Conservation (phyloP, 2,329 filamentous ascomycete genomes). For the Bretziella fagacearum region DNA sequence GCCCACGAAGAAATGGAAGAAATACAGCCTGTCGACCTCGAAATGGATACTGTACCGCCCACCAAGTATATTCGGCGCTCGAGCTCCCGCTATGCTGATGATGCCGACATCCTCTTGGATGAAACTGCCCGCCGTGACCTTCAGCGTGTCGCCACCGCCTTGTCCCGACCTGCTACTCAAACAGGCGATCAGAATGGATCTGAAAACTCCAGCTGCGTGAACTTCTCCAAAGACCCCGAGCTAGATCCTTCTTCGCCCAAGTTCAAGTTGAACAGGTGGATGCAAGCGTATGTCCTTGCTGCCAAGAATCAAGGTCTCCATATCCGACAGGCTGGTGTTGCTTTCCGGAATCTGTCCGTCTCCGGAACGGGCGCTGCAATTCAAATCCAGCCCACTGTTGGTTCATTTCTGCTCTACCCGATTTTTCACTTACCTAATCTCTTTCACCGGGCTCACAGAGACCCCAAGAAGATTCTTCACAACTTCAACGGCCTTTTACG, state of each 20-base stretch:
- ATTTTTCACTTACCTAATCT: slow-evolving; percentile 26
- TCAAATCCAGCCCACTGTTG: slow-evolving; percentile 52
- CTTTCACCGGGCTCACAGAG: slow-evolving; percentile 21
- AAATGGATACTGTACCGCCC: neutral
- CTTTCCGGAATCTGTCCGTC: slow-evolving; percentile 48
- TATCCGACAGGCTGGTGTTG: slow-evolving; percentile 38
- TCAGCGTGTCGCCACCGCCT: slow-evolving; percentile 24
- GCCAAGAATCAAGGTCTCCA: slow-evolving; percentile 39
- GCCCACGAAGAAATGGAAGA: neutral
- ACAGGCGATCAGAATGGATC: neutral
- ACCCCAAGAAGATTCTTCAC: slow-evolving; percentile 41
- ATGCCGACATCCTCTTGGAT: slow-evolving; percentile 13
- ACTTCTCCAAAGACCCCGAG: slow-evolving; percentile 19
- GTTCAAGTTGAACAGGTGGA: slow-evolving; percentile 29
- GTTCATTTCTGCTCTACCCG: slow-evolving; percentile 39
- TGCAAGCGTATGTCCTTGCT: slow-evolving; percentile 23
- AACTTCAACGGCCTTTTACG: slow-evolving; percentile 47
- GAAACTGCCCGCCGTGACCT: slow-evolving; percentile 23
- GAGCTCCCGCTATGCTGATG: neutral
- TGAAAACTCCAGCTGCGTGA: neutral
- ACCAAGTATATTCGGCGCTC: neutral
- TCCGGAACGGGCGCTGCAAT: slow-evolving; percentile 49
- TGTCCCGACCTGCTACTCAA: slow-evolving; percentile 21
- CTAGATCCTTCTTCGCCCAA: slow-evolving; percentile 24
- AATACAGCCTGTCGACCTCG: neutral